phyloP scores from a whole-genome alignment of 129 eudicot genomes.

The Erigeron canadensis region DNA sequence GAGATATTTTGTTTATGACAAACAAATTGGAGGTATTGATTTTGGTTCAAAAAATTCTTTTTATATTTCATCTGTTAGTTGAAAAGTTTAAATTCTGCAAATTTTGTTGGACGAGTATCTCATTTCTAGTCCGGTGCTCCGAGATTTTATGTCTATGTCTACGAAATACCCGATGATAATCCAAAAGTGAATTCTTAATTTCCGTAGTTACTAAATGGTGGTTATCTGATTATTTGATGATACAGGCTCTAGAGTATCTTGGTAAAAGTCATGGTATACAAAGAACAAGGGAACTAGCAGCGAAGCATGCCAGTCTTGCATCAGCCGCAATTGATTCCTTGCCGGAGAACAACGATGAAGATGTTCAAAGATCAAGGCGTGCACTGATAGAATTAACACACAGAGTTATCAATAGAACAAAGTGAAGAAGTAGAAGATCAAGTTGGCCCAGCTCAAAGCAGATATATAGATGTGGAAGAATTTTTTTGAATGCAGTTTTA shows the following conservation, averaged over 20 bases:
- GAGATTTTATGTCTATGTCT: background rate
- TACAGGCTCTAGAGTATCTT: slow-evolving; percentile 82
- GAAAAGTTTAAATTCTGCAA: background rate
- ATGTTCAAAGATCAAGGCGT: slow-evolving; percentile 79
- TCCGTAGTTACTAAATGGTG: background rate
- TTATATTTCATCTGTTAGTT: background rate
- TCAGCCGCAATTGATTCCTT: slow-evolving; percentile 67
- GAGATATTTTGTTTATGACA: background rate
- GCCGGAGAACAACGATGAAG: slow-evolving; percentile 74
- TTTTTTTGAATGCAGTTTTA: slow-evolving; percentile 7
- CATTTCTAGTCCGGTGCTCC: background rate
- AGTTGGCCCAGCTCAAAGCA: slow-evolving; percentile 6
- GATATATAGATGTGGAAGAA: slow-evolving; percentile 19
- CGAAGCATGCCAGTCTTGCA: slow-evolving; percentile 82
- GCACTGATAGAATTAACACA: slow-evolving; percentile 83
- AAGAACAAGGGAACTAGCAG: slow-evolving; percentile 79
- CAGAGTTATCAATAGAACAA: slow-evolving; percentile 82
- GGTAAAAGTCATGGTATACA: slow-evolving; percentile 79
- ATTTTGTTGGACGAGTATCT: no score
- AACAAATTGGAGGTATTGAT: background rate
- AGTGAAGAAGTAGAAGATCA: slow-evolving; percentile 39
- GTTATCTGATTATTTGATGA: slow-evolving; percentile 8
- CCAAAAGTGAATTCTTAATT: background rate
- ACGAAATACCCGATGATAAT: background rate
- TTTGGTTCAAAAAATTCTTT: background rate